phyloP scores from a whole-genome alignment of 805 yeast genomes.

The Yamadazyma tumulicola region DNA sequence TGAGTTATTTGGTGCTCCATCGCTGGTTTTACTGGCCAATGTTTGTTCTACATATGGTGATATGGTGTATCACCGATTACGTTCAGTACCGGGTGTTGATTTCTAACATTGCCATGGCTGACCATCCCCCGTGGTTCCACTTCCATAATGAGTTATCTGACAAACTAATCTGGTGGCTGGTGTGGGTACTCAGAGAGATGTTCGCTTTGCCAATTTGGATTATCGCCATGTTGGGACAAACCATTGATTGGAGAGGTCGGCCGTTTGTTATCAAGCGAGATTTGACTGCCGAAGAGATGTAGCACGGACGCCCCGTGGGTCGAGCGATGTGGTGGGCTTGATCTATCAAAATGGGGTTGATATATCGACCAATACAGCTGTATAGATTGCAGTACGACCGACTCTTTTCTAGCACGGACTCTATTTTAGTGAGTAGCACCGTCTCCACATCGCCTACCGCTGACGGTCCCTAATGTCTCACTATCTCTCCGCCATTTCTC shows the following conservation, averaged over 20 bases:
- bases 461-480: no score
- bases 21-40: conserved; percentile 29
- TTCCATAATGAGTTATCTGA: conserved; percentile 10
- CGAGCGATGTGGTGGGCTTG: no score
- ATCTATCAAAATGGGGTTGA: no score
- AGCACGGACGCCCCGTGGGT: no score
- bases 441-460: no score
- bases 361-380: no score
- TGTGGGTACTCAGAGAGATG: conserved; percentile 68
- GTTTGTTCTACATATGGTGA: conserved; percentile 48
- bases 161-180: conserved; percentile 22
- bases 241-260: conserved; percentile 75
- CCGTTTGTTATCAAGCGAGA: conserved; percentile 73
- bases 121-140: conserved; percentile 26
- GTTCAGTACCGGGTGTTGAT: conserved; percentile 50
- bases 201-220: conserved; percentile 85
- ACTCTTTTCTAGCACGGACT: no score
- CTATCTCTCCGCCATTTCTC: no score
- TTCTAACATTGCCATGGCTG: conserved; percentile 16
- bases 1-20: conserved; percentile 43
- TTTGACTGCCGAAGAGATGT: conserved; percentile 64
- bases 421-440: no score
- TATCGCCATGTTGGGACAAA: conserved; percentile 71
- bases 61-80: conserved; percentile 68
- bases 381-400: no score